Evolutionary conservation across 768 basidiomycete genomes (phyloP), one percentile per base, ranked within the genome.

Genomic region (Mycena floridula): DNA sequence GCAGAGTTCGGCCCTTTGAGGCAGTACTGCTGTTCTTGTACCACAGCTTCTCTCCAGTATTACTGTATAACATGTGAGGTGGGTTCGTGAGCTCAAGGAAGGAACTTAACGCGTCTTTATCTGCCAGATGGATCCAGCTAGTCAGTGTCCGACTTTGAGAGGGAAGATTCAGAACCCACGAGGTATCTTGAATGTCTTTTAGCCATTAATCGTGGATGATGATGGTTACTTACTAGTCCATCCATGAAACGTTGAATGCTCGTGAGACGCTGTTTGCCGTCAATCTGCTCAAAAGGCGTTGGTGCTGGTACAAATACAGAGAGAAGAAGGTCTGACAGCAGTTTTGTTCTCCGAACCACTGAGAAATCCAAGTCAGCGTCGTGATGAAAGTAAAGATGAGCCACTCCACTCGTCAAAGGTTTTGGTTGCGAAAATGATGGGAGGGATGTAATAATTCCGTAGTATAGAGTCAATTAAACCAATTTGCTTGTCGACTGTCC

Each of bases 261-360:
- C 0, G 85, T 89, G 38, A 89, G 58, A 21, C 89, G 66, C 57
- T 91, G 89, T 55, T 91, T 91, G 15, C 89, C 89, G 53, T 89
- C 86, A n/a, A n/a, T n/a, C n/a, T n/a, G n/a, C n/a, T n/a, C n/a
- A n/a, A n/a, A n/a, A n/a, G n/a, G n/a, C n/a, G n/a, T n/a, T n/a
- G n/a, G n/a, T n/a, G n/a, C n/a, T n/a, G n/a, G n/a, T n/a, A n/a
- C n/a, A n/a, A n/a, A n/a, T n/a, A n/a, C n/a, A n/a, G n/a, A n/a
- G n/a, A n/a, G n/a, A n/a, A n/a, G n/a, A n/a, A n/a, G n/a, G n/a
- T n/a, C n/a, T n/a, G n/a, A n/a, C n/a, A n/a, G n/a, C n/a, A n/a
- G n/a, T n/a, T n/a, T n/a, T n/a, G n/a, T n/a, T n/a, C n/a, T n/a
- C n/a, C n/a, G n/a, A n/a, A n/a, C n/a, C n/a, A n/a, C n/a, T n/a